A percentile compares a stretch with the other conserved stretches of the same genome.
phyloP scores from a whole-genome alignment of 164 flowering plant genomes.

The Houttuynia cordata region DNA sequence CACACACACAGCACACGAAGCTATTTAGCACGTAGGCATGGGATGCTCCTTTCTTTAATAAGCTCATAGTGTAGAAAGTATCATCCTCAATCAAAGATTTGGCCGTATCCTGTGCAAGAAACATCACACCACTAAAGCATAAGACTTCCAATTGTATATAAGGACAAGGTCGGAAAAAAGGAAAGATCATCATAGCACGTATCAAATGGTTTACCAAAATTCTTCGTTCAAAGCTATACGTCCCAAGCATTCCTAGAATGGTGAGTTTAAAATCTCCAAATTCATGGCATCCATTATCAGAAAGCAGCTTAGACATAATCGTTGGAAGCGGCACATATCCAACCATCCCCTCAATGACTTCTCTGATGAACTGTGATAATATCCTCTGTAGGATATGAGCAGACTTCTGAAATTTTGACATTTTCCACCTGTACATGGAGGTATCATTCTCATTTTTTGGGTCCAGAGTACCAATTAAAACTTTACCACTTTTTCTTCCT shows the following conservation, averaged over 20 bases:
- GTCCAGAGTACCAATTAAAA: constrained; percentile 11
- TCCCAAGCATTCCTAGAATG: constrained; percentile 86
- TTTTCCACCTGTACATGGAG: constrained; percentile 34
- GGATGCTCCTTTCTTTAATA: constrained; percentile 83
- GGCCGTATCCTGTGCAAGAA: constrained; percentile 63
- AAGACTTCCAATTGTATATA: neutral
- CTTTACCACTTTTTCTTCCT: constrained; percentile 16
- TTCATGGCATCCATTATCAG: constrained; percentile 83
- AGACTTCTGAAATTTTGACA: constrained; percentile 33
- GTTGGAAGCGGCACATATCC: constrained; percentile 84
- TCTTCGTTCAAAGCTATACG: constrained; percentile 85
- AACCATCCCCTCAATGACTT: constrained; percentile 93
- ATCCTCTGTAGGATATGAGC: constrained; percentile 48
- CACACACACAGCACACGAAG: constrained; percentile 61
- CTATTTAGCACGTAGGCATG: constrained; percentile 84
- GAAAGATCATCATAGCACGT: neutral
- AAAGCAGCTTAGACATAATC: constrained; percentile 86
- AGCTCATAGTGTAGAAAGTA: constrained; percentile 76
- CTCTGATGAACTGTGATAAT: constrained; percentile 71
- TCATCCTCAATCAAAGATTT: constrained; percentile 92
- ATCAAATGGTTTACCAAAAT: constrained; percentile 53
- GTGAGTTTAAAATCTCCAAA: constrained; percentile 86
- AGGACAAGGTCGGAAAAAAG: neutral
- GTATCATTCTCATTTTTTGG: constrained; percentile 19
- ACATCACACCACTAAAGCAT: neutral